Base-by-base conservation (phyloP, 2,329 filamentous ascomycete genomes). In the Chalaropsis thielavioides region DNA sequence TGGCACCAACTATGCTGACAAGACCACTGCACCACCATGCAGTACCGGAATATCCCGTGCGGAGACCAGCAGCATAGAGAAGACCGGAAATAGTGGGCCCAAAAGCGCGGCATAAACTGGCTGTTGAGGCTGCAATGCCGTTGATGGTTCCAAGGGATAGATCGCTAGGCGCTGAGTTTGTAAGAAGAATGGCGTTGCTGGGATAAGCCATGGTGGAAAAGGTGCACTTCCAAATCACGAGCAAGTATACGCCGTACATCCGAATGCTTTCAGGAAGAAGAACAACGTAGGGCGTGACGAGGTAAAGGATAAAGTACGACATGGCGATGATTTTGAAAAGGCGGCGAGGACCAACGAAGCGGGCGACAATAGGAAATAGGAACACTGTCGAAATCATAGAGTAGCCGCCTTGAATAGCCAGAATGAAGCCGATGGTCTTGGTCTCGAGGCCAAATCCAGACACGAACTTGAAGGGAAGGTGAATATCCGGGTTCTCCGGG, bases 181-280 rank as follows among this genome's bases (percentile, higher is more conserved):
- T 89, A 38, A 96, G 82, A 66, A 99, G 83, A 66, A 97, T 95
- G 11, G 88, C 87, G 69, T 92, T 91, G 71, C 88, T 89, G 11
- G 94, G 94, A 74, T 96, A 97, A 0, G 92, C 87, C 75, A 96
- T 86, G 58, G 90, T 92, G 70, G 92, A 86, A 70, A 94, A 91
- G 0, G 90, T 95, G 72, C 95, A 95, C 75, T 96, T 97, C 86
- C 89, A 90, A 69, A 95, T 81, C 11, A 97, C 81, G 27, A 92
- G 79, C 7, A 85, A 71, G 72, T 91, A 92, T 62, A 96, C 84
- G 27, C 88, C 89, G 1, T 84, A 76, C 76, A 89, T 88, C 67
- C 88, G 86, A 49, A 90, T 75, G 38, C 76, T 76, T 17, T 85
- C 79, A 0, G 94, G 92, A 0, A 96, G 81, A 6, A 97, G 81